Evolutionary conservation across 2,329 filamentous ascomycete genomes (phyloP), one percentile per base, ranked within the genome.

Genomic region (Grosmannia serpens): DNA sequence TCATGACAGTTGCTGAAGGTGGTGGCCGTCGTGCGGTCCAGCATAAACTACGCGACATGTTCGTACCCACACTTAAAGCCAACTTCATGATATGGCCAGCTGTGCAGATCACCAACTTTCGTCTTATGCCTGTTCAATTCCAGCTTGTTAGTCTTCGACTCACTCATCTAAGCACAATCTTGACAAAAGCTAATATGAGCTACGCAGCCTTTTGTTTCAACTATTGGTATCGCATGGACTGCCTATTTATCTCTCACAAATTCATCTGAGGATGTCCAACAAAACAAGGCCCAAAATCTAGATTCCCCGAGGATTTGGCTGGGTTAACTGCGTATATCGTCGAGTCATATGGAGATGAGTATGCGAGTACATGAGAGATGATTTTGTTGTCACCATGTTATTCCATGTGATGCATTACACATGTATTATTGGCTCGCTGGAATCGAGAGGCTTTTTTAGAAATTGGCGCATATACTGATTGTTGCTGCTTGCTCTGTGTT

Each of bases 81-180:
- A 99, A 99, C 74, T 99, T 87, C 67, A 77, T 95, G 66, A 82
- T 99, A 27, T 99, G 94, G 94, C 94, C 94, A 27, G 84, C 88
- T 7, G 94, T 99, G 51, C 94, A 99, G 75, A 85, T 97, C 63
- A 82, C 99, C 75, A 99, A 99, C 77, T 99, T 99, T 75, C 83
- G 92, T 33, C 70, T 97, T 65, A 90, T 99, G 78, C 94, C 94
- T 17, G 86, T 97, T 57, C 91, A 95, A 70, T 95, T 94, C 71
- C 94, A 99, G 73, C 87, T 99, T 73, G 91, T 96, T 75, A 79
- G 90, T 82, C 31, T 27, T 10, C n/a, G 13, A 20, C 4, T 9
- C 46, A 13, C 11, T 26, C 24, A 22, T 22, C 22, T 26, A 26
- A 15, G 2, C n/a, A 6, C 20, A 17, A 13, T 22, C 4, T n/a